Percentiles rank a stretch among this genome's conserved stretches.
Conservation (phyloP, 1,284 basidiomycete genomes). For the Volvariella volvacea region DNA sequence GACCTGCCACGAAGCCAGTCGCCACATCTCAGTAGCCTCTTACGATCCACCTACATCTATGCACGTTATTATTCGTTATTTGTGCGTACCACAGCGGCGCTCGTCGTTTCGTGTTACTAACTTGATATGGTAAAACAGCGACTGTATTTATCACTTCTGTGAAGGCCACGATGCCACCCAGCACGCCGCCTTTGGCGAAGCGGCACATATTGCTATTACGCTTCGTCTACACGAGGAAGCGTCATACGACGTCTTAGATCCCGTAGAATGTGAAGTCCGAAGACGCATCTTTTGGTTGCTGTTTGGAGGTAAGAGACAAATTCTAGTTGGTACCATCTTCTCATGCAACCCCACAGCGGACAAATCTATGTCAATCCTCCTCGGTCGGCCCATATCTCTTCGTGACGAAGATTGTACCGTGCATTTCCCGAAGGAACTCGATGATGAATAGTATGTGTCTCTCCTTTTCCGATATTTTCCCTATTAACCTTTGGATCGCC, state of each 20-base stretch:
- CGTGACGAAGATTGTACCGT: constrained; percentile 84
- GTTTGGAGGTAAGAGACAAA: constrained; percentile 58
- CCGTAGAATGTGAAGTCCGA: constrained; percentile 79
- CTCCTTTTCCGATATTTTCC: constrained; percentile 23
- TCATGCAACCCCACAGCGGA: constrained; percentile 46
- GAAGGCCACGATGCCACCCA: constrained; percentile 84
- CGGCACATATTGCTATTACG: constrained; percentile 74
- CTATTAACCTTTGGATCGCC: constrained; percentile 16
- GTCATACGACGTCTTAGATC: constrained; percentile 72
- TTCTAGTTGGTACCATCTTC: constrained; percentile 3
- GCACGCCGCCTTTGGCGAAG: constrained; percentile 78
- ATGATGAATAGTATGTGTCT: constrained; percentile 74
- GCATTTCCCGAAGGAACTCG: constrained; percentile 78
- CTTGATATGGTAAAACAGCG: constrained; percentile 33
- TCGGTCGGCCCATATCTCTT: constrained; percentile 74
- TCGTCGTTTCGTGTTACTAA: constrained; percentile 3
- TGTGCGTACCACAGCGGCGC: constrained; percentile 43
- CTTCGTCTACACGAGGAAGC: constrained; percentile 80
- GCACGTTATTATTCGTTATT: constrained; percentile 78
- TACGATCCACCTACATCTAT: constrained; percentile 79
- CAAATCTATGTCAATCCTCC: constrained; percentile 80
- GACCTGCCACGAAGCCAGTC: constrained; percentile 74
- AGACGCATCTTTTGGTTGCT: constrained; percentile 81
- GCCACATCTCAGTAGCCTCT: constrained; percentile 69
- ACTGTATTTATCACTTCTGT: constrained; percentile 79